Percentiles rank a stretch among this genome's conserved stretches.
Evolutionary conservation across 371 early-diverging fungal genomes (phyloP).

Genomic region (Capniomyces stellatus): DNA sequence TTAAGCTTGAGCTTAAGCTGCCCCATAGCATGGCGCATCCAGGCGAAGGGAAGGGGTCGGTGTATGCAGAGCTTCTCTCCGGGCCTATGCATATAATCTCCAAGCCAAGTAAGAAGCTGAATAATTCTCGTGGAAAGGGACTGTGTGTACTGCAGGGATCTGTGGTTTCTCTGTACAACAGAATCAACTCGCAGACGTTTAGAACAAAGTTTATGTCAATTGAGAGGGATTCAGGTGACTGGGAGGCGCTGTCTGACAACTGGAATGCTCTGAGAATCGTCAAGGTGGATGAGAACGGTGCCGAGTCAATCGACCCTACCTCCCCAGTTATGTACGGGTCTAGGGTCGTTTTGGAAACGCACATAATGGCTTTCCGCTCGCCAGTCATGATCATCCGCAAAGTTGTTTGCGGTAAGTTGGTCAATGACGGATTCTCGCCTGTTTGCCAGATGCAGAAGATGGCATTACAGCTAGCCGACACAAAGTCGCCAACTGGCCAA

Average conservation of each 20-base stretch:
- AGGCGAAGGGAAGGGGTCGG: constrained; percentile 6
- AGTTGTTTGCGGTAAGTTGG: constrained; percentile 53
- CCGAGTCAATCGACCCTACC: neutral
- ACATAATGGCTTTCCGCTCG: constrained; percentile 40
- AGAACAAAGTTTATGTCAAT: constrained; percentile 60
- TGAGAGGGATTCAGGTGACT: constrained; percentile 30
- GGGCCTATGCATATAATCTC: constrained; percentile 59
- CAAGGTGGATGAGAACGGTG: neutral
- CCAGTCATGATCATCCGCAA: constrained; percentile 56
- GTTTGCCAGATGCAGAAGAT: constrained; percentile 76
- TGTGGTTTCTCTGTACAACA: constrained; percentile 49
- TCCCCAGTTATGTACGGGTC: constrained; percentile 52
- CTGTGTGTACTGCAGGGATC: constrained; percentile 51
- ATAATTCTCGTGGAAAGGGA: constrained; percentile 53
- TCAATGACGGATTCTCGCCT: constrained; percentile 43
- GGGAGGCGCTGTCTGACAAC: constrained; percentile 50
- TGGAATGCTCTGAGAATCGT: constrained; percentile 60
- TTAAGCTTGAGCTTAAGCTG: constrained; percentile 31
- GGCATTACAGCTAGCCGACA: constrained; percentile 38
- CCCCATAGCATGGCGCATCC: constrained; percentile 4
- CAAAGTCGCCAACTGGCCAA: constrained; percentile 4
- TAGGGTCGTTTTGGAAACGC: constrained; percentile 44
- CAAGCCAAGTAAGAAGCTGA: constrained; percentile 70
- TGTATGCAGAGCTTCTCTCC: constrained; percentile 42
- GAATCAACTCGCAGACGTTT: constrained; percentile 71